These are phyloP conservation scores for Pseudogymnoascus sp. DNA, from an alignment of 2,329 filamentous ascomycete genomes.

Conservation along the genomic window DNA sequence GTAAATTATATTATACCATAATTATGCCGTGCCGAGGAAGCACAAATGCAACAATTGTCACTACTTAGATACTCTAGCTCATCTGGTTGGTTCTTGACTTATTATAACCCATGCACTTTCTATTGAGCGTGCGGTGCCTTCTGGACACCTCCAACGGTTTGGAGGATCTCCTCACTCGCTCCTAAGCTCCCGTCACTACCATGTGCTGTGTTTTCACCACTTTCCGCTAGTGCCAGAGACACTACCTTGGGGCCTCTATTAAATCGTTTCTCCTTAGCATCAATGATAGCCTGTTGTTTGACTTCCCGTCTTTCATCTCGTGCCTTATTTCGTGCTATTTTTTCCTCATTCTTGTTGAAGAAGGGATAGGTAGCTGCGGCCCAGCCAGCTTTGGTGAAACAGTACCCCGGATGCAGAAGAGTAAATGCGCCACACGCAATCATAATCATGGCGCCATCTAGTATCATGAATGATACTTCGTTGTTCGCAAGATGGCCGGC, in stretches of 20 bases:
- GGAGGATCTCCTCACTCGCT: background rate
- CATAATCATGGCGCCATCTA: constrained; percentile 39
- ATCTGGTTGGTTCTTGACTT: background rate
- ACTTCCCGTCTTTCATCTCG: background rate
- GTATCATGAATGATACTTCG: constrained; percentile 35
- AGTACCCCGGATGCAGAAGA: background rate
- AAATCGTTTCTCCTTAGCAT: background rate
- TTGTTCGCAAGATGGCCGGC: constrained; percentile 39
- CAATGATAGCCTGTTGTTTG: background rate
- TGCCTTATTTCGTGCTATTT: background rate
- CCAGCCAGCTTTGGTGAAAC: background rate
- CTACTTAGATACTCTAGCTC: background rate
- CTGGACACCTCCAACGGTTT: background rate
- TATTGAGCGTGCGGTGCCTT: background rate
- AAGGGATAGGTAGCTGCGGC: background rate
- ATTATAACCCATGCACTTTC: background rate
- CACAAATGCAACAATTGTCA: background rate
- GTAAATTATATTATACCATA: background rate
- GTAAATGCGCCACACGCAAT: background rate
- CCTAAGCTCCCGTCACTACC: background rate
- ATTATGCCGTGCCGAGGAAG: background rate
- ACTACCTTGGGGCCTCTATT: background rate
- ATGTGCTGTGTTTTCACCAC: background rate
- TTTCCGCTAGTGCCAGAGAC: background rate
- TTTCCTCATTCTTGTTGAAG: background rate